Evolutionary conservation across 768 basidiomycete genomes (phyloP).

Genomic region (Pleurotus tuber-regium): DNA sequence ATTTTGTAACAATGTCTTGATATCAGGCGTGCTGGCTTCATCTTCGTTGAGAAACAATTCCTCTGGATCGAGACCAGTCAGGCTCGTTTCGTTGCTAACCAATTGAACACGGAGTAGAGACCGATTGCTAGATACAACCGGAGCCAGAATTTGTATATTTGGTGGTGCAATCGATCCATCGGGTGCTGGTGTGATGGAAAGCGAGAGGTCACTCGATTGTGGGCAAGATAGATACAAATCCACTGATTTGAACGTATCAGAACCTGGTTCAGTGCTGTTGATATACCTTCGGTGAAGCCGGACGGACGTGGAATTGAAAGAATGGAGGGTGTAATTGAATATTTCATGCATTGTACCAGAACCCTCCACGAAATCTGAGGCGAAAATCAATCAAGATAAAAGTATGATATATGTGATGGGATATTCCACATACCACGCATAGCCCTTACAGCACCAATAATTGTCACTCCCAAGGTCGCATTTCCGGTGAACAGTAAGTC

Average conservation of each 20-base stretch:
- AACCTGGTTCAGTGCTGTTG: conserved; percentile 32
- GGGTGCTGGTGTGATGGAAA: conserved; percentile 30
- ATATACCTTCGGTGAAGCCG: conserved; percentile 39
- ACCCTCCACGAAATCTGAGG: conserved; percentile 42
- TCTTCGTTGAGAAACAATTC: conserved; percentile 30
- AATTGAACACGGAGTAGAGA: conserved; percentile 26
- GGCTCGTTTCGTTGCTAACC: conserved; percentile 36
- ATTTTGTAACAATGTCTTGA: conserved; percentile 25
- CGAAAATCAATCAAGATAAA: not conserved
- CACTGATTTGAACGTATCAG: conserved; percentile 24
- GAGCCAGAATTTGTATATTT: conserved; percentile 31
- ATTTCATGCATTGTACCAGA: conserved; percentile 37
- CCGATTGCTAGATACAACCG: conserved; percentile 16
- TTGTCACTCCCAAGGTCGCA: conserved; percentile 37
- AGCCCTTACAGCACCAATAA: conserved; percentile 40
- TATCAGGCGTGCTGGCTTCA: conserved; percentile 20
- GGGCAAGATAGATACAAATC: conserved; percentile 29
- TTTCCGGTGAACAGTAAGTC: conserved; percentile 30
- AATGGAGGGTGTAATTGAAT: conserved; percentile 41
- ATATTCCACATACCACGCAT: conserved; percentile 33
- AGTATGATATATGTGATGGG: not conserved
- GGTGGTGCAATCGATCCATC: conserved; percentile 32
- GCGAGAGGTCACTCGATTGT: conserved; percentile 20
- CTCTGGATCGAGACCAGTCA: conserved; percentile 29
- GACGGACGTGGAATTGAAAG: conserved; percentile 30